Evolutionary conservation across 495 filamentous ascomycete species (phyloP), one percentile per base, ranked within the genome.

Genomic region (Thermochaetoides thermophila): DNA sequence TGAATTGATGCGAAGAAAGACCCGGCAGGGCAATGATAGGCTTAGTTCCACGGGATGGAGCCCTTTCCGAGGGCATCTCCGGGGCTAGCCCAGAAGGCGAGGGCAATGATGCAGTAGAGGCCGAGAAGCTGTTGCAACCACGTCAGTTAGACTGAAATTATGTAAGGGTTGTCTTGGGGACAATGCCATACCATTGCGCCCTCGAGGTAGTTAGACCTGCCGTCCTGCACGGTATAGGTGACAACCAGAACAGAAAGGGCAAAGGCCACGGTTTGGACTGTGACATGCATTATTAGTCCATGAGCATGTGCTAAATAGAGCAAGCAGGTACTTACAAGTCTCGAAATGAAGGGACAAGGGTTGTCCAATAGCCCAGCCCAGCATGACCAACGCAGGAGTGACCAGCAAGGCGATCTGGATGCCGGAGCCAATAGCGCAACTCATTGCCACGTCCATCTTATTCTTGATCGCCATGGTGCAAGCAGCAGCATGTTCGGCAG

Each of bases 381-480:
- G 64, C 39, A 95, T 80, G 32, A 95, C 86, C 31, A 94, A 62
- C 56, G 81, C 78, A 0, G 86, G 86, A 1, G 86, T 95, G 19
- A 95, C 84, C 20, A 93, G 76, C 21, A 94, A 67, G 4, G 87
- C 86, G 48, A 97, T 95, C 57, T 97, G 87, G 62, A 97, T 75
- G 52, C 79, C 83, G 47, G 76, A 84, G 21, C 87, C 87, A 40
- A 97, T 84, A 7, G 87, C 89, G 15, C 95, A 86, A 12, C 82
- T 81, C 59, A 97, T 82, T 12, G 87, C 87, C 11, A 97, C 68
- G 45, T 95, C 84, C 89, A 96, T 97, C 69, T 97, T 97, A 56
- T 91, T 69, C 61, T 92, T 92, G 47, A 78, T 70, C 0, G 89
- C 82, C 25, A 95, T 87, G 18, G 95, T 78, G 24, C 85, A 77